Base-by-base conservation (phyloP, 345 rosid genomes). In the Reutealis trisperma region DNA sequence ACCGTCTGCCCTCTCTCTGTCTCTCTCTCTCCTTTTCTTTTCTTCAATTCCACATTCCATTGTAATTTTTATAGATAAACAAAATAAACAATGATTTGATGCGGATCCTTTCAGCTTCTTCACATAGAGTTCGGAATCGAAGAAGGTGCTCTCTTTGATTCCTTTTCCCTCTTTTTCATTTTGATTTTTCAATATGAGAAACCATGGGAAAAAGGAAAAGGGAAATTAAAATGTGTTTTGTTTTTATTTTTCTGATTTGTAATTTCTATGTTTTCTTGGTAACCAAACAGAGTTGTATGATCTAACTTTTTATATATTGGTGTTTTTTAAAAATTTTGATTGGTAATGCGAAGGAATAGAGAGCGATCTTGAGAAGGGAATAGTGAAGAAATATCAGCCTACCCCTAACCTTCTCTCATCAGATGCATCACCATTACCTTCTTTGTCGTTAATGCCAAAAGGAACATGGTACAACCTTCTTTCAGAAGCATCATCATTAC, bases 381-480 rank as follows among this genome's bases (percentile, higher is more conserved):
- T 30, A 84, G n/a, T 58, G 19, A 72, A 71, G 62, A 58, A 44
- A 5, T 77, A 49, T 62, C 60, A 10, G 24, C 73, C 77, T 12
- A 62, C 68, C 57, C 76, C 72, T 75, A 78, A 68, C 77, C 70
- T 72, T 45, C 51, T 37, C 41, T 37, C 73, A 6, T n/a, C 76
- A 0, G 85, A 75, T 42, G 51, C 49, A 32, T 74, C 69, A 3
- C 18, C 73, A 34, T 70, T 82, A 16, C 65, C 61, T 47, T 87
- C 87, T 41, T 86, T 87, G 12, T 64, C 83, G 1, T 77, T 87
- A 13, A 82, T 91, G 25, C 82, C 90, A 21, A 86, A 86, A 63
- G 51, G 14, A 47, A 47, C 51, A 47, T 47, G 51, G 51, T 12
- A 8, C 14, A 78, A 68, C 73, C 70, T 69, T 45, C 51, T 77